A percentile compares a stretch with the other conserved stretches of the same genome.
These are phyloP conservation scores for Fusarium sp. DNA, from an alignment of 2,329 filamentous ascomycete genomes.

Conservation along the genomic window DNA sequence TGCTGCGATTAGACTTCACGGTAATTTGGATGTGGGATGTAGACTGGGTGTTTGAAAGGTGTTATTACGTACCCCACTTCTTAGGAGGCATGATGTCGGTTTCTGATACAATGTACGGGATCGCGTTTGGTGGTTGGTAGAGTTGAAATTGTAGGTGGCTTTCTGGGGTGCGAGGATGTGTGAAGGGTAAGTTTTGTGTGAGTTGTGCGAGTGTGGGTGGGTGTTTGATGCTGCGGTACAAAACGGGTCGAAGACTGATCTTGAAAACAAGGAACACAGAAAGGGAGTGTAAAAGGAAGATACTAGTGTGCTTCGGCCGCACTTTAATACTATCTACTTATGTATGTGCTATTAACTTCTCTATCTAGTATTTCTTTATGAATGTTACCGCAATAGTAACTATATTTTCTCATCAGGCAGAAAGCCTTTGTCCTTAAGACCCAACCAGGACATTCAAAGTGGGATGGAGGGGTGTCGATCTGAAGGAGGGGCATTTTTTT, in stretches of 20 bases:
- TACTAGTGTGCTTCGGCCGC: neutral
- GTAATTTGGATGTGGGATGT: conserved; percentile 5
- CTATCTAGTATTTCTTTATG: neutral
- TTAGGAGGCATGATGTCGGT: conserved; percentile 58
- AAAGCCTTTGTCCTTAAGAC: conserved; percentile 25
- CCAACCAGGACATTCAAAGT: neutral
- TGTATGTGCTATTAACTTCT: neutral
- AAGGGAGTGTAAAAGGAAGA: neutral
- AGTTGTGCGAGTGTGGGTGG: conserved; percentile 38
- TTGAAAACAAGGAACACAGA: conserved; percentile 15
- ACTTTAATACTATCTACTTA: neutral
- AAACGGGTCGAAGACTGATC: conserved; percentile 41
- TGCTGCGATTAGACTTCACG: conserved; percentile 21
- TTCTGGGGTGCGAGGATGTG: conserved; percentile 20
- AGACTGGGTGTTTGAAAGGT: conserved; percentile 1
- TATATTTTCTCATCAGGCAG: conserved; percentile 32
- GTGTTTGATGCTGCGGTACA: conserved; percentile 40
- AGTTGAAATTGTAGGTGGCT: conserved; percentile 4
- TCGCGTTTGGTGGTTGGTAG: conserved; percentile 26
- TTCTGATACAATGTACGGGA: neutral
- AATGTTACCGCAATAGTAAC: neutral
- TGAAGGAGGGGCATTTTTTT: conserved; percentile 32
- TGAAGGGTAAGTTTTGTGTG: conserved; percentile 40
- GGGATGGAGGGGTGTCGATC: conserved; percentile 27
- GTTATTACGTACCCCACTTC: conserved; percentile 57